Evolutionary conservation across 2,329 filamentous ascomycete genomes (phyloP), one percentile per base, ranked within the genome.

Genomic region (Trichoderma afroharzianum): DNA sequence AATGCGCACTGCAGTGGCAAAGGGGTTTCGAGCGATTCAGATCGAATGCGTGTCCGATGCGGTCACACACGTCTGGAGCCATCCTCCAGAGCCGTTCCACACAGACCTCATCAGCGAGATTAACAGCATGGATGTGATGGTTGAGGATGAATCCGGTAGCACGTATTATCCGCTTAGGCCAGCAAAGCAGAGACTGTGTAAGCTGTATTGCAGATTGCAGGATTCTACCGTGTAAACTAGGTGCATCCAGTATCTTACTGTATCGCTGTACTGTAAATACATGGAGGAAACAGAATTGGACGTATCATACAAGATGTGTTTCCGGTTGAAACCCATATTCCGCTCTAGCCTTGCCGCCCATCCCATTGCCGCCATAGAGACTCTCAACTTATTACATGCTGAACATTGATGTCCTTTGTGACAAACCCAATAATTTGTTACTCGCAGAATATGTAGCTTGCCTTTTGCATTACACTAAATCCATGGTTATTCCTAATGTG

Each of bases 11-110:
- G 71, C 72, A 12, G 74, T 72, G 8, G 70, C 28, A 18, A 64
- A 69, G 43, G 77, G 79, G 9, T 80, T 74, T 63, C 68, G 74
- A 30, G 76, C 67, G 1, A 77, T 78, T 32, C 76, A 79, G 71
- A 77, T 80, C 24, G 76, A 77, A 39, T 74, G 71, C 21, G 55
- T 72, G 4, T 64, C 74, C n/a, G 74, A 75, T 32, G 75, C 75
- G 5, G 77, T 79, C 18, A 71, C n/a, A 5, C 69, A 75, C 12
- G 76, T 78, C 12, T 79, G 78, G 76, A 63, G 63, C 14, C 71
- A 77, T 30, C 76, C 76, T 61, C 77, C 77, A 2, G 64, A 59
- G 62, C 77, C 77, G 58, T 79, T 78, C 66, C 69, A 58, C 24
- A 72, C 66, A 14, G 64, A 74, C 28, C 39, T 72, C 0, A 63